Base-by-base conservation (phyloP, 805 yeast genomes). In the Zygosaccharomyces kombuchaensis region DNA sequence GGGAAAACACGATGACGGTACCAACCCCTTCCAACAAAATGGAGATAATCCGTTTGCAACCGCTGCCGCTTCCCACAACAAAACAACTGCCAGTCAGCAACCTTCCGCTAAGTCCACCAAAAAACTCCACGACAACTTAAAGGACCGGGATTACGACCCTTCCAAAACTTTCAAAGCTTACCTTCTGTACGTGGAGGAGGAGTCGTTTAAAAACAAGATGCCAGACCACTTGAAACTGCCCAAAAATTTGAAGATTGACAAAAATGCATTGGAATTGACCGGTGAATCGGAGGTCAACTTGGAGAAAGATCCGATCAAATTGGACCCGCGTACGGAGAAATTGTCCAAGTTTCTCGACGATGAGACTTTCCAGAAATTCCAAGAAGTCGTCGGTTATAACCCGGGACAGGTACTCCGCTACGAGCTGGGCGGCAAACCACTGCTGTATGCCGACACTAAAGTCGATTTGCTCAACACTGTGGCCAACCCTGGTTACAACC, bases 321-420 rank as follows among this genome's bases (percentile, higher is more conserved):
- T 64, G 37, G 69, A 64, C 45, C 72, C 75, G 21, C 74, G 77
- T 39, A 65, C 73, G 0, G 78, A 75, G 46, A 73, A 72, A 35
- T 64, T 81, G 13, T 69, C 80, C 2, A 74, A 72, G 42, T 71
- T 81, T 67, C 66, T 84, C 43, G 85, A 86, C 50, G 96, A 90
- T 60, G 79, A 78, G 46, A 77, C 77, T 6, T 93, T 93, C 65
- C 87, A 86, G 59, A 77, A 81, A 48, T 93, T 93, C 63, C 77
- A 87, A 23, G 82, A 79, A 43, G 71, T 80, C 2, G 84, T 87
- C 9, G 83, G 84, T 9, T 84, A 84, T 58, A 93, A 93, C 59
- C 90, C 97, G 2, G 72, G 75, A 2, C 99, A 93, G 67, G 87
- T 93, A 2, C 70, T 93, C 29, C 76, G 99, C 46, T 90, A 91